A percentile compares a stretch with the other conserved stretches of the same genome.
These are phyloP conservation scores for Septoria petroselini DNA, from an alignment of 2,329 filamentous ascomycete genomes.

Conservation along the genomic window DNA sequence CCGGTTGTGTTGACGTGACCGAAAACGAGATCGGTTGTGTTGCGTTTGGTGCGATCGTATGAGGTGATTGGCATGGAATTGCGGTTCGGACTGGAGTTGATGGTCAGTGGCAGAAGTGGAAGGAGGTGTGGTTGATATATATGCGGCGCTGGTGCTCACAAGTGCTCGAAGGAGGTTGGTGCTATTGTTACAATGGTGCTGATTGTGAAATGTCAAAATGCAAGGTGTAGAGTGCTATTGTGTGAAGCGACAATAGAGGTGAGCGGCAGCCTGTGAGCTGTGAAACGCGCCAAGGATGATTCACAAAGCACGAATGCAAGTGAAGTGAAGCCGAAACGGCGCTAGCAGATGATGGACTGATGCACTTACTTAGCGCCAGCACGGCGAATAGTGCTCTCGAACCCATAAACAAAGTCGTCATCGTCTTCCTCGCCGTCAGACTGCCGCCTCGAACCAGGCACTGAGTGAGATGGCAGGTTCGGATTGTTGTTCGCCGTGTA, in stretches of 20 bases:
- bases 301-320: slow-evolving; percentile 12
- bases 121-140: slow-evolving; percentile 15
- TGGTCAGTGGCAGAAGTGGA: slow-evolving; percentile 12
- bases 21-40: slow-evolving; percentile 55
- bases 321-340: background rate
- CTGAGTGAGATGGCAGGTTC: slow-evolving; percentile 74
- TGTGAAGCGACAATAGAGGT: slow-evolving; percentile 12
- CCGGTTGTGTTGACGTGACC: slow-evolving; percentile 82
- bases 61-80: slow-evolving; percentile 90
- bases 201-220: slow-evolving; percentile 11
- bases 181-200: slow-evolving; percentile 22
- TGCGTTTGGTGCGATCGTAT: slow-evolving; percentile 61
- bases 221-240: background rate
- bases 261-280: background rate
- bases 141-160: slow-evolving; percentile 16
- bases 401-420: slow-evolving; percentile 55
- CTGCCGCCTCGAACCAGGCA: slow-evolving; percentile 81
- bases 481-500: slow-evolving; percentile 58
- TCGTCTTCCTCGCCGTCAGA: slow-evolving; percentile 86
- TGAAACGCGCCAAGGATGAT: slow-evolving; percentile 7
- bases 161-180: slow-evolving; percentile 8
- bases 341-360: slow-evolving; percentile 5
- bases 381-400: slow-evolving; percentile 66
- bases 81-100: slow-evolving; percentile 66
- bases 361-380: slow-evolving; percentile 80